Conservation (phyloP, 2,329 filamentous ascomycete species). For the Cladophialophora chaetospira region DNA sequence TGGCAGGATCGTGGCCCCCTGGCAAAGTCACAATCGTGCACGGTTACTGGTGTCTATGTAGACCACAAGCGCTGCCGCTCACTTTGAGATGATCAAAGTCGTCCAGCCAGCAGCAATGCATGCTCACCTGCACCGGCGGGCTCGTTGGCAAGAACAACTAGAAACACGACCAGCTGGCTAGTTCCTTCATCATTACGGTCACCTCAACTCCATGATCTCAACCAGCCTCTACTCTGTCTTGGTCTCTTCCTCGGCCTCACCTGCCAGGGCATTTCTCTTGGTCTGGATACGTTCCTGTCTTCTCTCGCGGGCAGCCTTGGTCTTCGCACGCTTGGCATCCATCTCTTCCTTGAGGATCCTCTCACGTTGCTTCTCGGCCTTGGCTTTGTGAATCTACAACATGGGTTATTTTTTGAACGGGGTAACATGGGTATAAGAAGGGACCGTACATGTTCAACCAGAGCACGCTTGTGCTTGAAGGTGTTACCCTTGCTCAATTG, state of each 20-base stretch:
- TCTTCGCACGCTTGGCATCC: conserved; percentile 99
- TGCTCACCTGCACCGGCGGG: neutral
- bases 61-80: conserved; percentile 1
- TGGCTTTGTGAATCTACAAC: conserved; percentile 98
- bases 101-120: conserved; percentile 8
- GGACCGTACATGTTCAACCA: conserved; percentile 97
- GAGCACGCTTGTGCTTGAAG: conserved; percentile 99
- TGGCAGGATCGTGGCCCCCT: conserved; percentile 22
- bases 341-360: conserved; percentile 97
- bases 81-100: neutral
- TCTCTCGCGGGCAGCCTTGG: conserved; percentile 99
- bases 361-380: conserved; percentile 99
- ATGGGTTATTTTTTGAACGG: conserved; percentile 20
- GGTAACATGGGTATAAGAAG: conserved; percentile 32
- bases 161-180: neutral
- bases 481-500: conserved; percentile 99
- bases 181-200: neutral
- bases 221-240: conserved; percentile 25
- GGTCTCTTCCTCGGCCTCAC: conserved; percentile 60
- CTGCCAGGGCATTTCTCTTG: conserved; percentile 86
- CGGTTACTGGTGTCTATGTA: conserved; percentile 14
- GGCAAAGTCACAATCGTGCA: conserved; percentile 5
- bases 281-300: conserved; percentile 86
- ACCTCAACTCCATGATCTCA: neutral
- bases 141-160: neutral